Evolutionary conservation across 768 basidiomycete species (phyloP).

Genomic region (Austroboletus eburneus): DNA sequence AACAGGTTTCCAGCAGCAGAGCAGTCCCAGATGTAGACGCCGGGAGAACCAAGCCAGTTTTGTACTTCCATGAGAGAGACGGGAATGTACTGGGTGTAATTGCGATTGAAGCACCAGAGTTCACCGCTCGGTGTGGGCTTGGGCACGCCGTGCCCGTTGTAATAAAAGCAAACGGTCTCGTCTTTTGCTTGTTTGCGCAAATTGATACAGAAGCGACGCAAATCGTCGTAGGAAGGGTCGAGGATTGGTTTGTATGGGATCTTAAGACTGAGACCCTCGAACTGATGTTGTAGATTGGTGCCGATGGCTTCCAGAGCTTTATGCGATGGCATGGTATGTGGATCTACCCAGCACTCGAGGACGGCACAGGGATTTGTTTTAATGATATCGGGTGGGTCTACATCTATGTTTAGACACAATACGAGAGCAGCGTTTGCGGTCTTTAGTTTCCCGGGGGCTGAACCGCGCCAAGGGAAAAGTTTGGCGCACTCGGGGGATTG

Average conservation of each 20-base stretch:
- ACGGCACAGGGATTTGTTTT: constrained; percentile 96
- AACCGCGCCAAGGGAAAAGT: constrained; percentile 74
- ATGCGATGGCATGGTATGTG: constrained; percentile 83
- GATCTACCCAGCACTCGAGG: constrained; percentile 97
- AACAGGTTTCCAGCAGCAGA: constrained; percentile 95
- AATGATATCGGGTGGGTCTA: constrained; percentile 95
- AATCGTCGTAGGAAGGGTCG: constrained; percentile 92
- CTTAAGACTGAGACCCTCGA: constrained; percentile 91
- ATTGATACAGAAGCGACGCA: constrained; percentile 79
- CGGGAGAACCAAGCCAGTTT: constrained; percentile 89
- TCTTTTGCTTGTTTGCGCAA: constrained; percentile 87
- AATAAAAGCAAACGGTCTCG: constrained; percentile 93
- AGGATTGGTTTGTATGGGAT: constrained; percentile 92
- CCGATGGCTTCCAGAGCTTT: constrained; percentile 95
- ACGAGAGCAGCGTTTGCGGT: constrained; percentile 87
- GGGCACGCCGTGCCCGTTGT: constrained; percentile 98
- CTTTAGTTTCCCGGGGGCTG: constrained; percentile 81
- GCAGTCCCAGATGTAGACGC: constrained; percentile 98
- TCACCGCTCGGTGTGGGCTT: constrained; percentile 95
- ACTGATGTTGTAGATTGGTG: constrained; percentile 89
- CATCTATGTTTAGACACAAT: constrained; percentile 93
- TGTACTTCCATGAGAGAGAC: constrained; percentile 93
- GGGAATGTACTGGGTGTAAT: constrained; percentile 98
- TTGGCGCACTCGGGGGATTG: constrained; percentile 62
- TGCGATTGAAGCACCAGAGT: constrained; percentile 97